Conservation (phyloP, 116 monocot genomes). For the Cymodocea nodosa region DNA sequence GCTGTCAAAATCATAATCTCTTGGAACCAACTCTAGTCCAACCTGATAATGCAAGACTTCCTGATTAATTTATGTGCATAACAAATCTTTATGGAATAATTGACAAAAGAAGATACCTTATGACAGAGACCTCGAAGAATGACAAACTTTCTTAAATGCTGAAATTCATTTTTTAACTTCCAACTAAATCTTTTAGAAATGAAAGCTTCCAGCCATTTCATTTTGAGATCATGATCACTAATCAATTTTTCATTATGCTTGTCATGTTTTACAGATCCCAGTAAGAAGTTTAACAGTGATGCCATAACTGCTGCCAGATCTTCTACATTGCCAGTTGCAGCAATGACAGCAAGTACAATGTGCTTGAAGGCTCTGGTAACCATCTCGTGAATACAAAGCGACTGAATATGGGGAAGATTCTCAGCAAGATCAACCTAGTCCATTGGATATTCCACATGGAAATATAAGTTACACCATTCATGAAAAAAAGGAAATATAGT, state of each 20-base stretch:
- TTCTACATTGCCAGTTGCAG: conserved; percentile 31
- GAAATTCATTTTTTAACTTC: conserved; percentile 57
- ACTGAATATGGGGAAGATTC: conserved; percentile 85
- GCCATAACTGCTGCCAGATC: conserved; percentile 47
- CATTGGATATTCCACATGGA: neutral
- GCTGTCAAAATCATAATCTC: conserved; percentile 76
- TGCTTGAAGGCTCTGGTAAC: conserved; percentile 84
- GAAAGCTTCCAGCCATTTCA: conserved; percentile 60
- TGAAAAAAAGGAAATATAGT: neutral
- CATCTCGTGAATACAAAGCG: conserved; percentile 97
- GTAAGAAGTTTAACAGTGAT: conserved; percentile 57
- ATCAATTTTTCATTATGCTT: conserved; percentile 14
- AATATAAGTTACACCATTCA: neutral
- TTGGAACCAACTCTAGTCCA: conserved; percentile 70
- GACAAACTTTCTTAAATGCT: conserved; percentile 54
- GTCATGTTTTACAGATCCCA: conserved; percentile 32
- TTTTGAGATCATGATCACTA: conserved; percentile 38
- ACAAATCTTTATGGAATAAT: neutral
- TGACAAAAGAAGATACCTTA: conserved; percentile 33
- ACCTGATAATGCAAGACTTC: conserved; percentile 24
- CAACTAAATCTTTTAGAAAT: conserved; percentile 54
- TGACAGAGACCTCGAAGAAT: conserved; percentile 85
- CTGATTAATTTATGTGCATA: neutral
- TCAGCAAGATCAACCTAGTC: conserved; percentile 79
- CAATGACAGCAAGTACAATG: conserved; percentile 65